Base-by-base conservation (phyloP, 768 basidiomycete species). In the Ramaria sp. region DNA sequence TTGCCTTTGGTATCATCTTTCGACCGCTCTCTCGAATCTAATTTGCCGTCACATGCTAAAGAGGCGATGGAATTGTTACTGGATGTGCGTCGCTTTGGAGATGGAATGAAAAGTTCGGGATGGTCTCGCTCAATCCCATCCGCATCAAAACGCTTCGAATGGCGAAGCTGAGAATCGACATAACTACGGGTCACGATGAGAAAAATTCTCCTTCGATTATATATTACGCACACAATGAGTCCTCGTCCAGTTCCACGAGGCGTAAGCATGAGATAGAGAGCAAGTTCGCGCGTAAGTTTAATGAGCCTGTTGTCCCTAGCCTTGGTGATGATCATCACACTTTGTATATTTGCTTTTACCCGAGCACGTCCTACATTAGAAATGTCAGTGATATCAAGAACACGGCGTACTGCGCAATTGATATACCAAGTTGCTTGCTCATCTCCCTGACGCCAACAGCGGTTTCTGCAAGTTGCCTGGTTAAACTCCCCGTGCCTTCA, bases 381-480 rank as follows among this genome's bases (percentile, higher is more conserved):
- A 28, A 36, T 13, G 28, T 24, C 36, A 22, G 10, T n/a, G 43
- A 18, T 28, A 50, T 52, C 49, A 55, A 56, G 32, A 34, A 56
- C 57, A 48, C 38, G 48, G 41, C 48, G 48, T 50, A 34, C 48
- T 52, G 36, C 51, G 41, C 47, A 58, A 34, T 27, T 71, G 77
- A 63, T 69, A 50, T 61, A 91, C 95, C 96, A 16, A 99, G 83
- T 67, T 95, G 90, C 68, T 95, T 95, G 79, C 92, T 95, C 92
- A 97, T 94, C 70, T 99, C 96, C 47, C 96, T 78, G 10, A 99
- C 96, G 37, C 92, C 88, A 12, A 92, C 89, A 16, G 96, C 96
- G 18, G 96, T 99, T 71, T 95, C 95, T 7, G 95, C 96, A 13
- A 99, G 76, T 61, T 93, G 90, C 64, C 79, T 85, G 5, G 96